Evolutionary conservation across 2,329 filamentous ascomycete species (phyloP).

Genomic region (Fusarium nurragi): DNA sequence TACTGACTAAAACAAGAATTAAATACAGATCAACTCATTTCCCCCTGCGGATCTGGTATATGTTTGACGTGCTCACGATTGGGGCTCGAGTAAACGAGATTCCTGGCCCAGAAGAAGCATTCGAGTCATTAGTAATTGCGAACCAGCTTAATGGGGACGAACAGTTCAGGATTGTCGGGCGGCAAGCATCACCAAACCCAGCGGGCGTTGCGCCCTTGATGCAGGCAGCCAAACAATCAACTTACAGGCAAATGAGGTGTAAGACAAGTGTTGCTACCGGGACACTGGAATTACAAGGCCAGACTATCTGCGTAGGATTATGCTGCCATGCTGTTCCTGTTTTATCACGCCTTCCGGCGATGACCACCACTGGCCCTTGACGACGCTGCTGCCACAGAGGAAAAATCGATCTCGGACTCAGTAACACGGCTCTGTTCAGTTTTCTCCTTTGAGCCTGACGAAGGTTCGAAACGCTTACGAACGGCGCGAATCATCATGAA

Average conservation of each 20-base stretch:
- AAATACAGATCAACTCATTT: neutral
- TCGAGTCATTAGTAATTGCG: neutral
- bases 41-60: neutral
- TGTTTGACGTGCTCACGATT: neutral
- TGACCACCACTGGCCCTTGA: conserved; percentile 31
- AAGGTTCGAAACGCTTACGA: conserved; percentile 75
- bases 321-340: neutral
- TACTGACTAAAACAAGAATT: neutral
- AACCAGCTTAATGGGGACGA: neutral
- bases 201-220: neutral
- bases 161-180: neutral
- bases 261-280: neutral
- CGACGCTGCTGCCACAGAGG: conserved; percentile 45
- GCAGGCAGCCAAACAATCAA: neutral
- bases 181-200: neutral
- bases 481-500: conserved; percentile 86
- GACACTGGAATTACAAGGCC: neutral
- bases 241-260: neutral
- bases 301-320: neutral
- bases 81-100: neutral
- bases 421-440: conserved; percentile 41
- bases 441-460: conserved; percentile 45
- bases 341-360: conserved; percentile 46
- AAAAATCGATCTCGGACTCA: conserved; percentile 45
- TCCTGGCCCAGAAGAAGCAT: neutral